Percentiles rank a stretch among this genome's conserved stretches.
Evolutionary conservation across 1,139 yeast genomes (phyloP).

Genomic region (Yamadazyma trypodendri): DNA sequence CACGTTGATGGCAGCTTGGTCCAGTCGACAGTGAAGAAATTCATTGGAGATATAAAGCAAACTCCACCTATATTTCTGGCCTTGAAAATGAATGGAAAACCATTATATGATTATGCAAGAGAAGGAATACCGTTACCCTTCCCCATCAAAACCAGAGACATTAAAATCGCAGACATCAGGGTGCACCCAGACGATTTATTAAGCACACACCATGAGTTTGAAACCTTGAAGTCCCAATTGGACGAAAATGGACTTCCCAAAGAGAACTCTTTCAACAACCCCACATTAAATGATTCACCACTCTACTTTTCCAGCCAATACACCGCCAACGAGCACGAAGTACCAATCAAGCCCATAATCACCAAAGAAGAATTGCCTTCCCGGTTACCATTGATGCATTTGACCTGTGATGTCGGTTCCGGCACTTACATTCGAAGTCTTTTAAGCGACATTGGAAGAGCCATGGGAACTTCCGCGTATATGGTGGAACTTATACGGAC

Average conservation of each 20-base stretch:
- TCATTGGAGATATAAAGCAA: constrained; percentile 77
- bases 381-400: constrained; percentile 61
- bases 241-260: constrained; percentile 53
- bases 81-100: constrained; percentile 89
- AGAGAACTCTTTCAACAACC: constrained; percentile 49
- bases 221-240: constrained; percentile 46
- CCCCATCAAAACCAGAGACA: constrained; percentile 73
- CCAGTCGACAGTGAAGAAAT: constrained; percentile 51
- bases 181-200: constrained; percentile 55
- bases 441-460: constrained; percentile 84
- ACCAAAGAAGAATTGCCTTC: constrained; percentile 7
- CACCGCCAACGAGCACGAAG: constrained; percentile 36
- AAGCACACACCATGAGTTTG: constrained; percentile 54
- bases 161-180: constrained; percentile 55
- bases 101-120: constrained; percentile 91
- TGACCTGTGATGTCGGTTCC: constrained; percentile 80
- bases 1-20: constrained; percentile 47
- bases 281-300: constrained; percentile 63
- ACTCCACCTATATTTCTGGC: constrained; percentile 97
- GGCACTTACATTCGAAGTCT: constrained; percentile 94
- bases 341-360: constrained; percentile 20
- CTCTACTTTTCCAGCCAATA: constrained; percentile 59
- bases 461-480: constrained; percentile 78
- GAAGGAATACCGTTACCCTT: constrained; percentile 83
- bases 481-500: constrained; percentile 81